Evolutionary conservation across 495 filamentous ascomycete genomes (phyloP), one percentile per base, ranked within the genome.

Genomic region (Lichina pygmaea): DNA sequence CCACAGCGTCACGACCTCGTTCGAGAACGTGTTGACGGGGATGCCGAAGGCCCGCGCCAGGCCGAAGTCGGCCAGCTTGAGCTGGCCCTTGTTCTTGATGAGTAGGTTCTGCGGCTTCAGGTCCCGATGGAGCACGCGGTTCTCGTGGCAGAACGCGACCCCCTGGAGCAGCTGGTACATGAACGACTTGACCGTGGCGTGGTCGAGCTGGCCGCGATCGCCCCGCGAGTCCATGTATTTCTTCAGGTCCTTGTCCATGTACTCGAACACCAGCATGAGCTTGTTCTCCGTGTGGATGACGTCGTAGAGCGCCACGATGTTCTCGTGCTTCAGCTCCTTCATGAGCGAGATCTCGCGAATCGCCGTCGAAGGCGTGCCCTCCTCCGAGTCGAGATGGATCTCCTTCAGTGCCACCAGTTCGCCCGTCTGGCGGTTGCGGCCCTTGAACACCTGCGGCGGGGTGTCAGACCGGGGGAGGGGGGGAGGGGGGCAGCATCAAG

Each of bases 221-320:
- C 81, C 79, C 31, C 80, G 71, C 13, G 75, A 76, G 53, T 99
- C 89, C 89, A 99, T 99, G 62, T 93, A 95, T 58, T 86, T 89
- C 68, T 99, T 99, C n/a, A 99, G 65, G 55, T 99, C 89, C 53
- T 85, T 76, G 60, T 99, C 89, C 77, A 99, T 92, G 59, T 77
- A 94, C 60, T 99, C 89, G 52, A 94, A 93, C 11, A 99, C 89
- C 36, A 99, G 78, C 84, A 95, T 95, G 40, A 99, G 72, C 58
- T 99, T 99, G 65, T 95, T 93, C 61, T 99, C 89, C 46, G 89
- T 95, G 58, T 99, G 89, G 53, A 99, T 94, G 33, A 99, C 92
- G 64, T 99, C 91, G 66, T 95, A 78, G 1, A 99, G 77, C 43
- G 81, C 86, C 46, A 99, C 86, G 48, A 95, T 94, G 57, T 92